These are phyloP conservation scores for Mortierella hygrophila DNA, from an alignment of 192 early-diverging fungal species.

Conservation along the genomic window DNA sequence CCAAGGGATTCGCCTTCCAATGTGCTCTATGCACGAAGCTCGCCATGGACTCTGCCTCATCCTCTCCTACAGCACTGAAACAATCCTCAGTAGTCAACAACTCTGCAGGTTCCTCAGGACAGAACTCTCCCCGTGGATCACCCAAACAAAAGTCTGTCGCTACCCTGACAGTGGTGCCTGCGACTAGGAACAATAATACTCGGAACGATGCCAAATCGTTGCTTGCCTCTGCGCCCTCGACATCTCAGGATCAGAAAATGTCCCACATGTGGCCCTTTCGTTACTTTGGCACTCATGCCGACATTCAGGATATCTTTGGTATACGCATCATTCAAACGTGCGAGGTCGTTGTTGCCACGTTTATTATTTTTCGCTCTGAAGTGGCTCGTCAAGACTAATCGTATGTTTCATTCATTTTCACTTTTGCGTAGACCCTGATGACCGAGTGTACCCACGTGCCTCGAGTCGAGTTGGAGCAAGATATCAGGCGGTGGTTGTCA, in stretches of 20 bases:
- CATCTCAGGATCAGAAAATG: slow-evolving; percentile 62
- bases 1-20: slow-evolving; percentile 91
- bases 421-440: slow-evolving; percentile 67
- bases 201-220: neutral
- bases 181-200: neutral
- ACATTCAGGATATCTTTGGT: slow-evolving; percentile 79
- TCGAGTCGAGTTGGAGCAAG: slow-evolving; percentile 83
- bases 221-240: slow-evolving; percentile 31
- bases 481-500: slow-evolving; percentile 84
- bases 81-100: slow-evolving; percentile 14
- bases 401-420: neutral
- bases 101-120: slow-evolving; percentile 41
- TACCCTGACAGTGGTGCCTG: slow-evolving; percentile 24
- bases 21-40: slow-evolving; percentile 78
- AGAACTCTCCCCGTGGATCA: slow-evolving; percentile 45
- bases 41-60: slow-evolving; percentile 27
- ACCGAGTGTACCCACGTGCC: slow-evolving; percentile 83
- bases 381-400: neutral
- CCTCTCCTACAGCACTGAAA: slow-evolving; percentile 8
- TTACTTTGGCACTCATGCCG: slow-evolving; percentile 88
- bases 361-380: neutral
- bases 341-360: neutral
- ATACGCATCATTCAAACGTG: neutral
- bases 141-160: slow-evolving; percentile 45
- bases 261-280: slow-evolving; percentile 89